Conservation (phyloP, 768 basidiomycete species). For the Naematelia encephala region DNA sequence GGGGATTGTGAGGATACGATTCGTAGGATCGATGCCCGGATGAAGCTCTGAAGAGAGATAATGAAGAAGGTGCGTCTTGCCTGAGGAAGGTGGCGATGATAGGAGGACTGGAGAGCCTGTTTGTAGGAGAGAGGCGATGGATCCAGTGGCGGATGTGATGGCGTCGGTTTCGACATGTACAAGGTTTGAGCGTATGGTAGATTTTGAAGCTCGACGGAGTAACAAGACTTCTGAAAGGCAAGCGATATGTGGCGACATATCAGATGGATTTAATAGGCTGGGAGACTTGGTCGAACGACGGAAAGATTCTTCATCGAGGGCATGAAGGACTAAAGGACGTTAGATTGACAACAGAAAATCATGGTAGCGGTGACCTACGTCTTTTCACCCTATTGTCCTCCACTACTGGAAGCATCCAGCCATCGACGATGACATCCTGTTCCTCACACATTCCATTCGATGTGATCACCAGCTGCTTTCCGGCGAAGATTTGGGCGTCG, state of each 20-base stretch:
- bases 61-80: slow-evolving; percentile 75
- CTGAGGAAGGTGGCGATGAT: slow-evolving; percentile 80
- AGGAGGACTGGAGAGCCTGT: slow-evolving; percentile 73
- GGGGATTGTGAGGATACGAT: slow-evolving; percentile 78
- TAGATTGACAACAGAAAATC: slow-evolving; percentile 50
- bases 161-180: slow-evolving; percentile 63
- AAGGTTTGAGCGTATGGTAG: slow-evolving; percentile 9
- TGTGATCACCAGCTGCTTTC: slow-evolving; percentile 14
- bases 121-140: slow-evolving; percentile 64
- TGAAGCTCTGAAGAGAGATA: slow-evolving; percentile 69
- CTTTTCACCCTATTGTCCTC: slow-evolving; percentile 64
- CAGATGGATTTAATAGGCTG: slow-evolving; percentile 58
- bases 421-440: slow-evolving; percentile 58
- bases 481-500: slow-evolving; percentile 56
- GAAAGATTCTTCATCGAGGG: neutral
- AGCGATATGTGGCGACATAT: slow-evolving; percentile 42
- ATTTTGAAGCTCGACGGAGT: slow-evolving; percentile 25
- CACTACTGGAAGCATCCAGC: slow-evolving; percentile 73
- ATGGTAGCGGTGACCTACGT: slow-evolving; percentile 46
- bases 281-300: slow-evolving; percentile 49
- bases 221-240: slow-evolving; percentile 52
- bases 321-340: neutral
- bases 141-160: slow-evolving; percentile 59
- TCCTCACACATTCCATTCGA: slow-evolving; percentile 17
- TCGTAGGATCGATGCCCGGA: slow-evolving; percentile 55